Base-by-base conservation (phyloP, 2,329 filamentous ascomycete species). In the Aspergillus sp. region DNA sequence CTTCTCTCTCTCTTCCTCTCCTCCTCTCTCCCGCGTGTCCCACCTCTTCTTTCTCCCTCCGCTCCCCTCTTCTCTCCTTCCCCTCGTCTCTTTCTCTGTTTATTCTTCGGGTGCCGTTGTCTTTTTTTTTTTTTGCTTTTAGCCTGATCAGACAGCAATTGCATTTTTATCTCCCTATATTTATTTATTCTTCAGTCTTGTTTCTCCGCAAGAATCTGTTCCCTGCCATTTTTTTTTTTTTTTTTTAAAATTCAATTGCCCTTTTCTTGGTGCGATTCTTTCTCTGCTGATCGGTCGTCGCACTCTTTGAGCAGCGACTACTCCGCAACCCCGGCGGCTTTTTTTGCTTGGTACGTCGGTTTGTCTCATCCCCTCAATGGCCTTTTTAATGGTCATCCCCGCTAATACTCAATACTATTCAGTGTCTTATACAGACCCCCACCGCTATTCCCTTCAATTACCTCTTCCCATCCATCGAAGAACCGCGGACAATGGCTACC, bases 401-500 rank as follows among this genome's bases (percentile, higher is more conserved):
- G 45, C 32, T 49, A 52, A 42, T 18, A 7, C 26, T 29, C 49
- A 42, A 24, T 51, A 42, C 18, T 4, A 36, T 42, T 16, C 12
- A 54, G 45, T 49, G n/a, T 9, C 16, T 4, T 47, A 24, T 1
- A 6, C 22, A 20, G 18, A 47, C 18, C 20, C 9, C 36, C 36
- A 7, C 2, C 16, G 36, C 16, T 42, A 16, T 16, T 36, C 36
- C 36, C 16, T 42, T 42, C 36, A 7, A 42, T 18, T 14, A 42
- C 16, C 16, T 14, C 4, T n/a, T 42, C 36, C 36, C 14, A n/a
- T 42, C 16, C 6, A 16, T 42, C 36, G 36, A 42, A n/a, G 16
- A 36, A 36, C 32, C 42, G 20, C 42, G 42, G 42, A 46, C 20
- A 47, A 77, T 77, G 74, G 70, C 74, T 60, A 65, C 73, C 49